Evolutionary conservation across 2,329 filamentous ascomycete genomes (phyloP), one percentile per base, ranked within the genome.

Genomic region (Neonectria punicea): DNA sequence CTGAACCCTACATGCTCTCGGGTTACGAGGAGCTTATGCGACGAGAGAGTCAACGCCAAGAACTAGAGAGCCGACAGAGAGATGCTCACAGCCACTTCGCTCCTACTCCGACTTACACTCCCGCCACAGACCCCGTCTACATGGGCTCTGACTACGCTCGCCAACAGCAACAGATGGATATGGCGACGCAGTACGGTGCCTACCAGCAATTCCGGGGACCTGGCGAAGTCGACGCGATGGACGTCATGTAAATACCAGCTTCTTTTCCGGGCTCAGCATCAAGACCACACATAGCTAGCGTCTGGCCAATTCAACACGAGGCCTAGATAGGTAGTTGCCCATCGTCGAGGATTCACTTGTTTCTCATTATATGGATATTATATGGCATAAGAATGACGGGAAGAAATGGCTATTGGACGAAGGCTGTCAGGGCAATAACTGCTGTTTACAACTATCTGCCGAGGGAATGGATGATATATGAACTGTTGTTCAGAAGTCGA

Each of bases 1-100:
- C 87, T 43, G 93, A 97, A 78, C 93, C 93, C 0, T 97, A 97
- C 79, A 97, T 97, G 87, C 79, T 87, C 53, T 90, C 89, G 7
- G 94, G 94, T 14, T 97, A 97, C 76, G 91, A 93, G 73, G 84
- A 88, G 74, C 80, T 92, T 62, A 88, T 90, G 63, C 83, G 84
- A 63, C 84, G 88, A 58, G 90, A 92, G 74, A 88, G 90, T 67
- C 86, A 91, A 71, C 75, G 73, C 39, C 69, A 78, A 49, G 67
- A 70, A 44, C 67, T 79, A 63, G 74, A 79, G 58, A 73, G 73
- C 53, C 73, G 73, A 34, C 70, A 79, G 5, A 82, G 80, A 67
- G 79, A 82, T 51, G 76, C 80, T 44, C 85, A 84, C 70, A 80
- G 77, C 49, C 81, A 82, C 64, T 83, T 82, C 61, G 81, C 83